A percentile compares a stretch with the other conserved stretches of the same genome.
Conservation (phyloP, 2,329 filamentous ascomycete genomes). For the Fusarium chlamydosporum region DNA sequence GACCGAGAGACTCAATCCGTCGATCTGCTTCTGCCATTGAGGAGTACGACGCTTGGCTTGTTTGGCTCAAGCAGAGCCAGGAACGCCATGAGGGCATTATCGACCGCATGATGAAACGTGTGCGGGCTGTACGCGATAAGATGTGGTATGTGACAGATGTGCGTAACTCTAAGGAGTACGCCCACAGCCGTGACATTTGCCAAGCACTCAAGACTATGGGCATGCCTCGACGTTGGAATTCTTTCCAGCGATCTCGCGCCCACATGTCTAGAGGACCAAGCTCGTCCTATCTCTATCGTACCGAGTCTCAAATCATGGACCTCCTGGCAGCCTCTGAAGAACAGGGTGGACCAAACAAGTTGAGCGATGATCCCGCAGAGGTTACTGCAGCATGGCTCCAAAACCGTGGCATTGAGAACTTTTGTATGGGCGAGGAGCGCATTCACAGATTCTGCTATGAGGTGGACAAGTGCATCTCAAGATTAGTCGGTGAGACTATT, state of each 20-base stretch:
- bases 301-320: slow-evolving; percentile 88
- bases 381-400: slow-evolving; percentile 87
- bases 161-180: slow-evolving; percentile 88
- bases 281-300: slow-evolving; percentile 79
- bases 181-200: slow-evolving; percentile 87
- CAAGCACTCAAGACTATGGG: slow-evolving; percentile 93
- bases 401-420: slow-evolving; percentile 86
- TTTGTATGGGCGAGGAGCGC: slow-evolving; percentile 93
- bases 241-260: slow-evolving; percentile 65
- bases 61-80: slow-evolving; percentile 86
- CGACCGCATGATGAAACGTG: slow-evolving; percentile 79
- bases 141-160: slow-evolving; percentile 99
- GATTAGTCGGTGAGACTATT: slow-evolving; percentile 86
- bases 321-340: slow-evolving; percentile 85
- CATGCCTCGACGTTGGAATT: slow-evolving; percentile 69
- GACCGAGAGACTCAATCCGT: slow-evolving; percentile 77
- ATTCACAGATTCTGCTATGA: slow-evolving; percentile 96
- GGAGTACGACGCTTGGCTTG: slow-evolving; percentile 84
- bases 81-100: slow-evolving; percentile 81
- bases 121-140: slow-evolving; percentile 87
- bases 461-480: slow-evolving; percentile 86
- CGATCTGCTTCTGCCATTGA: slow-evolving; percentile 80
- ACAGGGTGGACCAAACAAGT: slow-evolving; percentile 92
- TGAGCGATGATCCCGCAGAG: slow-evolving; percentile 95
- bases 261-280: slow-evolving; percentile 63